phyloP scores from a whole-genome alignment of 352 stramenopile genomes.

The Globisporangium cederbergense region DNA sequence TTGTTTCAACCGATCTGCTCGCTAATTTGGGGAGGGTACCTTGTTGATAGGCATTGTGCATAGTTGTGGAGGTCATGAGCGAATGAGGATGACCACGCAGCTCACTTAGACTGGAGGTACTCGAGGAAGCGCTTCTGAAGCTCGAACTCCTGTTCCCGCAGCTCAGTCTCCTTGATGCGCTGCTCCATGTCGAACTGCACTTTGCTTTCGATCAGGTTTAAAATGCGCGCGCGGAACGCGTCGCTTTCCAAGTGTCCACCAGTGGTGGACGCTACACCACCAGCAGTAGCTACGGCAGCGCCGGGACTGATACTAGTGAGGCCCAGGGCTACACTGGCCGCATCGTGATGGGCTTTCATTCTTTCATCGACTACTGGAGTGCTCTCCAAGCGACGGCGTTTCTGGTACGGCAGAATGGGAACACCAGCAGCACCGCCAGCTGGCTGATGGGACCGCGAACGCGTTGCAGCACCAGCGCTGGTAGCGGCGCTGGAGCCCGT shows the following conservation, averaged over 20 bases:
- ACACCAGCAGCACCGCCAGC: not conserved
- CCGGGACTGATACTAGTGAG: not conserved
- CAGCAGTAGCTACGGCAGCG: not conserved
- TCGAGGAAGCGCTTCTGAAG: conserved; percentile 79
- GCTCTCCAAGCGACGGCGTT: conserved; percentile 13
- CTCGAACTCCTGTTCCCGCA: conserved; percentile 79
- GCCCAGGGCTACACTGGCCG: not conserved
- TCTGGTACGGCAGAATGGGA: conserved; percentile 12
- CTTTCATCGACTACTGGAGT: conserved; percentile 1
- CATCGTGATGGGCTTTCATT: not conserved
- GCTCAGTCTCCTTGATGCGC: conserved; percentile 64
- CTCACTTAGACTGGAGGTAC: conserved; percentile 78
- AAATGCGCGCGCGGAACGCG: conserved; percentile 52
- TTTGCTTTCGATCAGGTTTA: conserved; percentile 78
- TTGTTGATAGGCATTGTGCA: not conserved
- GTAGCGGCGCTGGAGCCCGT: not conserved
- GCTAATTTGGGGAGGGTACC: no score
- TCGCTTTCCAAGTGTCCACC: conserved; percentile 28
- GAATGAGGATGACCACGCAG: not conserved
- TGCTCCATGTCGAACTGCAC: conserved; percentile 85
- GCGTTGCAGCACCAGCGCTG: not conserved
- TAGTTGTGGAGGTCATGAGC: not conserved
- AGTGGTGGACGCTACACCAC: conserved; percentile 7
- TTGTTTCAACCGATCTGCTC: not conserved
- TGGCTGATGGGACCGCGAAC: conserved; percentile 4